Evolutionary conservation across 345 rosid genomes (phyloP), one percentile per base, ranked within the genome.

Genomic region (Lepidium didymum): DNA sequence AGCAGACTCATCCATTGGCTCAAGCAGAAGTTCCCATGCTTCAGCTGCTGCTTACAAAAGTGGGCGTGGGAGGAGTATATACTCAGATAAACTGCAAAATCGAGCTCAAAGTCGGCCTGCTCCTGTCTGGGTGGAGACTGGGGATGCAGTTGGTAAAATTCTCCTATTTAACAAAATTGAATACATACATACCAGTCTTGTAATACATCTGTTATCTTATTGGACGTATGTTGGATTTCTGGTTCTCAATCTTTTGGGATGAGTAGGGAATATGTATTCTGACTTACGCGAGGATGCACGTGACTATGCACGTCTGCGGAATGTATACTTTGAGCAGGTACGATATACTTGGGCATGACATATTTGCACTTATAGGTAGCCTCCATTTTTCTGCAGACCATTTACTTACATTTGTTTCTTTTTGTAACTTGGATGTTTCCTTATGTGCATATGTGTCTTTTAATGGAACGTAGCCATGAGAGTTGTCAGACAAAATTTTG

Each of bases 41-140:
- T 75, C 75, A 33, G 73, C 84, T 62, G 81, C 84, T 74, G 59
- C 90, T 47, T 83, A 83, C 78, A 70, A 72, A 68, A 73, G 84
- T 68, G 88, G 86, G 18, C 83, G 81, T 67, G 92, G 85, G 54
- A 89, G 93, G 79, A 82, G 84, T 45, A n/a, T 77, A 45, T 84
- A 85, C 72, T 69, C 84, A 43, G 92, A 89, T 57, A 87, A 88
- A 81, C 66, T 75, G 51, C 97, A 82, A 70, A 84, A 43, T 74
- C 90, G 83, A 43, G 79, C 84, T 64, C 83, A 91, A 65, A 79
- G 77, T 78, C 90, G 89, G 55, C 45, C 85, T 59, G 69, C 99
- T 78, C 97, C 97, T 73, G 81, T 83, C 35, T 95, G 96, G 99
- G 89, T 95, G 74, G 97, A 95, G 80, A 95, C 99, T 31, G 97